Evolutionary conservation across 345 rosid genomes (phyloP), one percentile per base, ranked within the genome.

Genomic region (Hibiscus tridactylites): DNA sequence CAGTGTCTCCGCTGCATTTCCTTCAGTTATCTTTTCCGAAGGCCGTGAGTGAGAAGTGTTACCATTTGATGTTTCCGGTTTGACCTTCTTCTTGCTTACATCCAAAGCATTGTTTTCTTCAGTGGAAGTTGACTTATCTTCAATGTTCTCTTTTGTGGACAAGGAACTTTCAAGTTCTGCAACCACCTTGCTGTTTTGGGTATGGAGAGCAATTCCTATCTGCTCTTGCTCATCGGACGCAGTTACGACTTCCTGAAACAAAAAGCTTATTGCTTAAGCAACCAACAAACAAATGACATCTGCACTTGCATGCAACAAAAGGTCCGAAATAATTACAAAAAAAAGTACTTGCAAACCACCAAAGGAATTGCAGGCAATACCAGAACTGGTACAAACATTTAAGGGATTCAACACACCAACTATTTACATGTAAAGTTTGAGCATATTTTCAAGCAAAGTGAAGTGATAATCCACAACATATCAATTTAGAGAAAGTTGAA

Each of bases 191-290:
- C 37, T 29, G 17, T 66, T 73, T 28, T 50, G 46, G 21, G 54
- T 59, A 53, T 65, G 44, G 7, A 9, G 24, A 47, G 67, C 78
- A 74, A 13, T 24, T 66, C 46, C 72, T 11, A 72, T 9, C 76
- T 75, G 72, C 65, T 78, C 76, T 68, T 68, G 74, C 61, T 59
- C 26, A 66, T 71, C 71, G 65, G 77, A 78, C 68, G 65, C 63
- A 60, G 70, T n/a, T 77, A 75, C 21, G 58, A 73, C 72, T 61
- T 73, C 85, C 89, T 83, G 82, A 76, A 75, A 74, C 44, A 79
- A 1, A 71, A 66, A 74, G 59, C 10, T 13, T 17, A 13, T 3
- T 16, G 21, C 12, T 57, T 71, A 68, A 73, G 66, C 33, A 26
- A 66, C 66, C 52, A 70, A 61, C 52, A 71, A 46, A 49, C 29